phyloP scores from a whole-genome alignment of 2,329 filamentous ascomycete genomes.

The Fusarium illudens region DNA sequence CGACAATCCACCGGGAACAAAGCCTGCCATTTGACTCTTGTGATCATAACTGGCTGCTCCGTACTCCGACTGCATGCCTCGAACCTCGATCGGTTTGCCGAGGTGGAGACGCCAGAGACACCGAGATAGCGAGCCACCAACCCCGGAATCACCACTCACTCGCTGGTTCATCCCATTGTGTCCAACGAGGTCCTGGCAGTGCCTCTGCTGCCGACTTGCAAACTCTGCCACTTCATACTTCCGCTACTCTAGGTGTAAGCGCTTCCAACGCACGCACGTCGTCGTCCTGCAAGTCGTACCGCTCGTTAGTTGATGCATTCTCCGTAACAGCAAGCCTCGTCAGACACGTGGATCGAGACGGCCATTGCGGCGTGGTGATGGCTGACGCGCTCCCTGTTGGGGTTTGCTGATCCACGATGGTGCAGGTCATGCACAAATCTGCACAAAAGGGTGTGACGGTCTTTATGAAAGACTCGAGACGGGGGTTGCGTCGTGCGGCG shows the following conservation, averaged over 20 bases:
- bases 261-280: neutral
- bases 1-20: neutral
- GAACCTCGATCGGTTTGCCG: neutral
- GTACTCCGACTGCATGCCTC: neutral
- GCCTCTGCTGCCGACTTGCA: neutral
- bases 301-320: conserved; percentile 4
- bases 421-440: neutral
- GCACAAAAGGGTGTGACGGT: conserved; percentile 3
- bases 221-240: neutral
- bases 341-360: conserved; percentile 29
- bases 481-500: neutral
- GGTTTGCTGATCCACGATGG: neutral
- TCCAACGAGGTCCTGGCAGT: neutral
- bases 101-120: conserved; percentile 1
- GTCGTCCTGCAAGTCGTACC: conserved; percentile 8
- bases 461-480: conserved; percentile 15
- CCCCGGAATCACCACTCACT: conserved; percentile 13
- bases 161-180: neutral
- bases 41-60: neutral
- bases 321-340: conserved; percentile 5
- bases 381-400: conserved; percentile 20
- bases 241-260: neutral
- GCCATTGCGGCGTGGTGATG: conserved; percentile 4
- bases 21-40: neutral
- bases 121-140: conserved; percentile 12